These are phyloP conservation scores for Aspergillus olivimuriae DNA, from an alignment of 495 filamentous ascomycete genomes.

Conservation along the genomic window DNA sequence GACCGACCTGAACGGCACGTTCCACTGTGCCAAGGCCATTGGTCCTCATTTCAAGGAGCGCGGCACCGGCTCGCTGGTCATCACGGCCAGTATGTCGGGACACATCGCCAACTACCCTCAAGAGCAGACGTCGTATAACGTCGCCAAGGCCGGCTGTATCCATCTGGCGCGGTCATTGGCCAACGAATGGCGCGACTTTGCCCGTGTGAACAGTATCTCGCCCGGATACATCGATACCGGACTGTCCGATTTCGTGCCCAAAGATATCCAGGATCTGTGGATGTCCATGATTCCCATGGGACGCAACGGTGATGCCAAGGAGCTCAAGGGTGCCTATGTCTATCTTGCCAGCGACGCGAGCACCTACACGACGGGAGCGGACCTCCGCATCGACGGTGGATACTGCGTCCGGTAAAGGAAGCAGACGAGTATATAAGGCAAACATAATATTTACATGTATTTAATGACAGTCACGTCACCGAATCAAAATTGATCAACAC, in stretches of 20 bases:
- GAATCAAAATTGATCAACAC: too few relatives aligned
- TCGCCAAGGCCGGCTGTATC: slow-evolving; percentile 60
- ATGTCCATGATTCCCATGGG: slow-evolving; percentile 69
- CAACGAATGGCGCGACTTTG: slow-evolving; percentile 75
- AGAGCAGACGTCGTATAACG: slow-evolving; percentile 77
- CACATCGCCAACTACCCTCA: slow-evolving; percentile 75
- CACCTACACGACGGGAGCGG: slow-evolving; percentile 77
- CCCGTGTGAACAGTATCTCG: slow-evolving; percentile 66
- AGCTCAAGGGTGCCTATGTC: slow-evolving; percentile 79
- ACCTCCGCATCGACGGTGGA: slow-evolving; percentile 70
- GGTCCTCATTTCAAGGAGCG: slow-evolving; percentile 58
- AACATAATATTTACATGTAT: not conserved
- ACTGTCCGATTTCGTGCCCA: slow-evolving; percentile 65
- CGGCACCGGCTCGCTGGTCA: slow-evolving; percentile 54
- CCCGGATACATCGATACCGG: slow-evolving; percentile 79
- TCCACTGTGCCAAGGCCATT: slow-evolving; percentile 63
- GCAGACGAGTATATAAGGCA: not conserved
- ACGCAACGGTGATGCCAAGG: slow-evolving; percentile 67
- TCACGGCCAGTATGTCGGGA: slow-evolving; percentile 62
- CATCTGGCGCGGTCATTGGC: slow-evolving; percentile 56
- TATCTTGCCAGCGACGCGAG: slow-evolving; percentile 70
- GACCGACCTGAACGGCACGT: slow-evolving; percentile 57
- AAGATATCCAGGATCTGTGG: slow-evolving; percentile 68
- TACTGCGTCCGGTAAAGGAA: slow-evolving; percentile 36
- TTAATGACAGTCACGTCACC: not conserved